These are phyloP conservation scores for Themeda triandra DNA, from an alignment of 176 grass and related monocot genomes.

Conservation along the genomic window DNA sequence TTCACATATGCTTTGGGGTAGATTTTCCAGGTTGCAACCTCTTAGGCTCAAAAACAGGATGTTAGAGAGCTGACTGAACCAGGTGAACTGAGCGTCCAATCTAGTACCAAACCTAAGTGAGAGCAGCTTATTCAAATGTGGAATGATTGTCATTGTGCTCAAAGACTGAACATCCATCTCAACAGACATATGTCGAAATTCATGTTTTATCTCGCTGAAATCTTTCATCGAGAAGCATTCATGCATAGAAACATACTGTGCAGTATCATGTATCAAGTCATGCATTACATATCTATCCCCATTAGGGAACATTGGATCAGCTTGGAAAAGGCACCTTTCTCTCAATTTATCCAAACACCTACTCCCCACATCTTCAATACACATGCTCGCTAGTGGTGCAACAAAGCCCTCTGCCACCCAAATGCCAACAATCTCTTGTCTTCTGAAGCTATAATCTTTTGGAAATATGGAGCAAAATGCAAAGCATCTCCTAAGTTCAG, in stretches of 20 bases:
- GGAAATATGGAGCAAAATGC: conserved; percentile 34
- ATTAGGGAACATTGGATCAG: neutral
- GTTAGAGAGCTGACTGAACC: neutral
- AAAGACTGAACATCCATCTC: neutral
- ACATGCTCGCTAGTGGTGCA: neutral
- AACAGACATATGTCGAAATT: conserved; percentile 10
- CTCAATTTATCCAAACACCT: neutral
- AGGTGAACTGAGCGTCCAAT: neutral
- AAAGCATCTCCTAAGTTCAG: conserved; percentile 36
- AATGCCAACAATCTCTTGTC: neutral
- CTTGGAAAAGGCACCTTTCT: conserved; percentile 20
- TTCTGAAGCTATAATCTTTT: conserved; percentile 4
- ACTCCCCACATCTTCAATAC: neutral
- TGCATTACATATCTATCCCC: conserved; percentile 20
- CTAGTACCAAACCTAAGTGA: neutral
- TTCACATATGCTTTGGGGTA: too few relatives aligned
- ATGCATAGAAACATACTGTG: conserved; percentile 5
- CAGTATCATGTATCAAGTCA: conserved; percentile 42
- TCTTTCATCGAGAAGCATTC: neutral
- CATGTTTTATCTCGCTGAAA: neutral
- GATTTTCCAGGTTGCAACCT: neutral
- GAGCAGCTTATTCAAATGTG: neutral
- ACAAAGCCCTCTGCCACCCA: conserved; percentile 16
- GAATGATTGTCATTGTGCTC: neutral
- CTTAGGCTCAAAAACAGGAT: conserved; percentile 14